Percentiles rank a stretch among this genome's conserved stretches.
These are phyloP conservation scores for Candida coquimbonensis DNA, from an alignment of 805 yeast species.

Conservation along the genomic window DNA sequence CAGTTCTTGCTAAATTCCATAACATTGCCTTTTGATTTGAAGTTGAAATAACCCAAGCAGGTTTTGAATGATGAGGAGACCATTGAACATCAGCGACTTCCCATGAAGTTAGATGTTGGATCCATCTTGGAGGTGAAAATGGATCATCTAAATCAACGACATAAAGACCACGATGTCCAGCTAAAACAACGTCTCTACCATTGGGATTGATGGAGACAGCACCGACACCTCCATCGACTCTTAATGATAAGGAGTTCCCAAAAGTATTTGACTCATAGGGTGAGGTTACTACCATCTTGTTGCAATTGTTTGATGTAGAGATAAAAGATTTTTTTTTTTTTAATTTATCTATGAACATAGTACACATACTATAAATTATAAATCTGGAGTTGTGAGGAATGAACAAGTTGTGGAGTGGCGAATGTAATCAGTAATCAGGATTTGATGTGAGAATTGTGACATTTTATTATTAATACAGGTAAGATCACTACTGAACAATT, in stretches of 20 bases:
- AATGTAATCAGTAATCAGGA: too few relatives aligned
- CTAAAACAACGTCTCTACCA: constrained; percentile 90
- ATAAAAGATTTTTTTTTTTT: background rate
- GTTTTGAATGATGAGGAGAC: constrained; percentile 85
- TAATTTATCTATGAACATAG: too few relatives aligned
- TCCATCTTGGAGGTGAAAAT: constrained; percentile 88
- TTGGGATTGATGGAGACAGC: constrained; percentile 86
- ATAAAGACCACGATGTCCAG: constrained; percentile 73
- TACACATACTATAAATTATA: too few relatives aligned
- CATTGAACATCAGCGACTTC: constrained; percentile 99
- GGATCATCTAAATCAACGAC: constrained; percentile 95
- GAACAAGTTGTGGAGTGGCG: too few relatives aligned
- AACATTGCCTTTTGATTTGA: constrained; percentile 92
- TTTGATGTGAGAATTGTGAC: too few relatives aligned
- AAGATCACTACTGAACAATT: too few relatives aligned
- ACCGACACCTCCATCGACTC: constrained; percentile 89
- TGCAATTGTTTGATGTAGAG: background rate
- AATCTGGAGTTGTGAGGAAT: too few relatives aligned
- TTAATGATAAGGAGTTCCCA: constrained; percentile 71
- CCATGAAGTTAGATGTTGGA: constrained; percentile 90
- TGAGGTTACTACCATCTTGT: constrained; percentile 1
- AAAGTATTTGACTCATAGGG: constrained; percentile 52
- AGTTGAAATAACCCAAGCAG: constrained; percentile 89
- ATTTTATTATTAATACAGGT: too few relatives aligned
- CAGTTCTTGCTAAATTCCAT: constrained; percentile 77